These are phyloP conservation scores for Fusarium cicatricum DNA, from an alignment of 2,329 filamentous ascomycete genomes.

Conservation along the genomic window DNA sequence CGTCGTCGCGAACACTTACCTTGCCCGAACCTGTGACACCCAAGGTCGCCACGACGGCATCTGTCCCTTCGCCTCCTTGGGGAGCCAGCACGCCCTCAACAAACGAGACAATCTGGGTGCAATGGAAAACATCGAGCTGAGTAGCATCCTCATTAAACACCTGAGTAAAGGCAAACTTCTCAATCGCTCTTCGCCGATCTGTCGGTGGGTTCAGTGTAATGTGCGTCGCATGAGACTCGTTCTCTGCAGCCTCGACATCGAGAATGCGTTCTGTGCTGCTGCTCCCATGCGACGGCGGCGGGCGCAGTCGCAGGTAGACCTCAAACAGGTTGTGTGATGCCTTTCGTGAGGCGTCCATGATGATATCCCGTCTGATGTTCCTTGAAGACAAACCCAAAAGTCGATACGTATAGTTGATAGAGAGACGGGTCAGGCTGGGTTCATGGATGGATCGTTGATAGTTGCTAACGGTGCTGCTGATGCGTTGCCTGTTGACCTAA, in stretches of 20 bases:
- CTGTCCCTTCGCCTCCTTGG: constrained; percentile 78
- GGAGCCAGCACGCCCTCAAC: constrained; percentile 83
- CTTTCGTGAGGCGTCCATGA: constrained; percentile 52
- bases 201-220: constrained; percentile 82
- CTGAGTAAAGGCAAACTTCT: constrained; percentile 92
- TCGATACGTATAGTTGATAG: constrained; percentile 15
- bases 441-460: constrained; percentile 33
- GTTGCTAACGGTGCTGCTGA: constrained; percentile 13
- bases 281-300: constrained; percentile 63
- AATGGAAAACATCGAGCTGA: constrained; percentile 87
- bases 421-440: constrained; percentile 29
- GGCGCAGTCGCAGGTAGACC: constrained; percentile 86
- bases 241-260: constrained; percentile 70
- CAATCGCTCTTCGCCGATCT: constrained; percentile 86
- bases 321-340: constrained; percentile 75
- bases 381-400: constrained; percentile 12
- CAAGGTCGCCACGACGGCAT: constrained; percentile 89
- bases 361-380: constrained; percentile 13
- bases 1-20: constrained; percentile 57
- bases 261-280: constrained; percentile 73
- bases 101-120: constrained; percentile 76
- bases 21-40: constrained; percentile 97
- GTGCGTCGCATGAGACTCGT: constrained; percentile 64
- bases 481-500: constrained; percentile 21
- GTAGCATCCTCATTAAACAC: constrained; percentile 89